These are phyloP conservation scores for Trichocomaceae sp. DNA, from an alignment of 2,329 filamentous ascomycete genomes.

Conservation along the genomic window DNA sequence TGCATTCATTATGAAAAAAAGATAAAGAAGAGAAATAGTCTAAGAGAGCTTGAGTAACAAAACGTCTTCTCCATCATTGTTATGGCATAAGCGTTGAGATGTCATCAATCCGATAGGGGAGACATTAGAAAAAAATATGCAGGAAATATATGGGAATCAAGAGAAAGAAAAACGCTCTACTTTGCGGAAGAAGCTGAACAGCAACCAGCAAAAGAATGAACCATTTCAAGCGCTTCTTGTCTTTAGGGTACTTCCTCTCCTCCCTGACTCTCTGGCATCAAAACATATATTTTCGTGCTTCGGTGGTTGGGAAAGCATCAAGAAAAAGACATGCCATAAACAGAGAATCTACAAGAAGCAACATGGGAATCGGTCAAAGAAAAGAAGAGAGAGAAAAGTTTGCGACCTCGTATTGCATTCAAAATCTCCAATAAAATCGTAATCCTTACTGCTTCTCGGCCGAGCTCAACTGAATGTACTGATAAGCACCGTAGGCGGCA, in stretches of 20 bases:
- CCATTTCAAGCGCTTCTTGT: neutral
- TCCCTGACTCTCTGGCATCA: neutral
- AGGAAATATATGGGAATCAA: neutral
- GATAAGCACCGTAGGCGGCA: slow-evolving; percentile 73
- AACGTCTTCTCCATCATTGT: neutral
- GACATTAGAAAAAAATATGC: neutral
- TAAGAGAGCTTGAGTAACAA: neutral
- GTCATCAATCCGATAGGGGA: neutral
- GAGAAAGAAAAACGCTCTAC: neutral
- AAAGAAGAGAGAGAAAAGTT: neutral
- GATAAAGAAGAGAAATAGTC: neutral
- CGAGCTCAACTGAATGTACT: slow-evolving; percentile 60
- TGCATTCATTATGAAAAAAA: neutral
- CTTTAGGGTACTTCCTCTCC: neutral
- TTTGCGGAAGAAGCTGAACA: neutral
- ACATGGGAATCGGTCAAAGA: neutral
- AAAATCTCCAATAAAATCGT: neutral
- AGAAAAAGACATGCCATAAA: neutral
- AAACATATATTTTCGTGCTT: neutral
- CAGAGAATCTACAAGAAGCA: slow-evolving; percentile 7
- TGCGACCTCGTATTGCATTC: neutral
- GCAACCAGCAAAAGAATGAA: neutral
- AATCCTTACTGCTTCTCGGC: slow-evolving; percentile 19
- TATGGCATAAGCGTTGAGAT: neutral
- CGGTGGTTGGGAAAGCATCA: neutral